A percentile compares a stretch with the other conserved stretches of the same genome.
phyloP scores from a whole-genome alignment of 805 yeast species.

The Kurtzmaniella fragi region DNA sequence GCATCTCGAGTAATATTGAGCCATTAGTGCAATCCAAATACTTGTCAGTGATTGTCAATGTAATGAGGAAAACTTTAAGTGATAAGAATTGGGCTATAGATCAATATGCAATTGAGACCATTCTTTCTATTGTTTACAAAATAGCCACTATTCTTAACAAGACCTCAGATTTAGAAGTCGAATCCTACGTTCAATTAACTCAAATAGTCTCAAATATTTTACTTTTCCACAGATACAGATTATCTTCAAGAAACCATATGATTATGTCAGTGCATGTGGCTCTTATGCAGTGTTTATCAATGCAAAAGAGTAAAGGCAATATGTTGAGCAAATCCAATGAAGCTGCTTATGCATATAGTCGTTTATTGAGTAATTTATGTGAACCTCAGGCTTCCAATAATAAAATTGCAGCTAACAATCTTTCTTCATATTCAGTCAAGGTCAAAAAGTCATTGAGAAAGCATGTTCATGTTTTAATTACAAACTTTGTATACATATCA shows the following conservation, averaged over 20 bases:
- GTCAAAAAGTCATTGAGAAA: conserved; percentile 60
- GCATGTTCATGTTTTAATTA: conserved; percentile 54
- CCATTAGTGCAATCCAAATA: conserved; percentile 5
- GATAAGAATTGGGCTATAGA: conserved; percentile 54
- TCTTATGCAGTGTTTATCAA: conserved; percentile 43
- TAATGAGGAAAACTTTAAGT: conserved; percentile 38
- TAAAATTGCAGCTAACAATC: conserved; percentile 22
- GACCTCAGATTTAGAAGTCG: conserved; percentile 6
- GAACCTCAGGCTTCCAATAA: conserved; percentile 52
- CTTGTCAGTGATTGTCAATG: conserved; percentile 8
- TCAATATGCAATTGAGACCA: conserved; percentile 62
- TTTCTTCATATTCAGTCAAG: conserved; percentile 52
- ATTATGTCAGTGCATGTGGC: conserved; percentile 45
- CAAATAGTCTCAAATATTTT: conserved; percentile 56
- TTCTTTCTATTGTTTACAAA: conserved; percentile 37
- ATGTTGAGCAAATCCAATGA: conserved; percentile 15
- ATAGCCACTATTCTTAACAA: conserved; percentile 9
- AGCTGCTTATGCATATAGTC: conserved; percentile 46
- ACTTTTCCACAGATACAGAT: conserved; percentile 62
- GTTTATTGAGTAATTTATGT: conserved; percentile 65
- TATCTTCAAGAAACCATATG: conserved; percentile 71
- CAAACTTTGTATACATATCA: conserved; percentile 53
- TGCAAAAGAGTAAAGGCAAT: conserved; percentile 12
- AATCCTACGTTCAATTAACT: conserved; percentile 34
- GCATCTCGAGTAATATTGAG: conserved; percentile 10